phyloP scores from a whole-genome alignment of 2,329 filamentous ascomycete species.

The Tolypocladium tundrense region DNA sequence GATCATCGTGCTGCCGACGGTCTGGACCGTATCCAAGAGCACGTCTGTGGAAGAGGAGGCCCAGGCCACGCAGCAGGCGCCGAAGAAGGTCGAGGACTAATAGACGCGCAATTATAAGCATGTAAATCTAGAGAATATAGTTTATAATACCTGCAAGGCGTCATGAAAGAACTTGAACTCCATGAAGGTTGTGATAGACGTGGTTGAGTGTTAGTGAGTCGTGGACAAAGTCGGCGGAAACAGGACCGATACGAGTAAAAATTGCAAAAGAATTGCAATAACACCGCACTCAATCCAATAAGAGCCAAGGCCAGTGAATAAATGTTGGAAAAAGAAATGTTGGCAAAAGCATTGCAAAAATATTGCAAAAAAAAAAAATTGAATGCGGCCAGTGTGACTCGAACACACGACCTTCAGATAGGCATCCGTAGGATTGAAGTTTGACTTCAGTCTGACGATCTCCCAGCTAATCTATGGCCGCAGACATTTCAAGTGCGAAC shows the following conservation, averaged over 20 bases:
- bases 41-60: conserved; percentile 14
- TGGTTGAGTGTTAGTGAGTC: too few relatives aligned
- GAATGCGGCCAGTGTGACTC: conserved; percentile 17
- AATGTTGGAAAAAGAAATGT: not conserved
- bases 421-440: conserved; percentile 16
- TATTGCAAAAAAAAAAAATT: not conserved
- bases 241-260: too few relatives aligned
- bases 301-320: not conserved
- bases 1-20: conserved; percentile 29
- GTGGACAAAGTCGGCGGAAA: too few relatives aligned
- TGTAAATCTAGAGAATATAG: not conserved
- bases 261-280: too few relatives aligned
- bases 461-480: conserved; percentile 19
- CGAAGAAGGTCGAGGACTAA: not conserved
- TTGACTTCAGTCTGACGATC: conserved; percentile 17
- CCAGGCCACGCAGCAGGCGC: not conserved
- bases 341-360: too few relatives aligned
- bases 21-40: conserved; percentile 24
- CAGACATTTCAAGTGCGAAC: conserved; percentile 1
- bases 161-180: not conserved
- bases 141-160: not conserved
- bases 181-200: too few relatives aligned
- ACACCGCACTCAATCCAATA: too few relatives aligned
- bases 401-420: conserved; percentile 19
- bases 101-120: not conserved